A percentile compares a stretch with the other conserved stretches of the same genome.
Conservation (phyloP, 305 asterid genomes). For the Fraxinus xanthoxyloides region DNA sequence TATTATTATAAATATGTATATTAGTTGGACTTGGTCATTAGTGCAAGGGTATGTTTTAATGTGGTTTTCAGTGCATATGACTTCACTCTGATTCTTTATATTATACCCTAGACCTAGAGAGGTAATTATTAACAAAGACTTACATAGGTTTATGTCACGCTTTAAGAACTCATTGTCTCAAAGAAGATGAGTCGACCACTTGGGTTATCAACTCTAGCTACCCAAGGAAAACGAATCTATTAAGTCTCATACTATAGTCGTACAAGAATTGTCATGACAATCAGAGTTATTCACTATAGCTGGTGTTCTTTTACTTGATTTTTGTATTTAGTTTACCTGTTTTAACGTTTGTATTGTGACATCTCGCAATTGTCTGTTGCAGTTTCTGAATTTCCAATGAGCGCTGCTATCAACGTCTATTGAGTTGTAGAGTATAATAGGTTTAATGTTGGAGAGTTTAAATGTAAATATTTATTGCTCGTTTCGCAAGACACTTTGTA, state of each 20-base stretch:
- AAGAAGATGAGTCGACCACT: neutral
- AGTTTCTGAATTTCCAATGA: neutral
- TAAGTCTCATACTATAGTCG: neutral
- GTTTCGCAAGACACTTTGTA: too few relatives aligned
- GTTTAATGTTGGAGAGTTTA: too few relatives aligned
- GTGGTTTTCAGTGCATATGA: neutral
- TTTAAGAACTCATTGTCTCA: neutral
- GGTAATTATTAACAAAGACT: neutral
- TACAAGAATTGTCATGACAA: neutral
- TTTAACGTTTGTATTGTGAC: neutral
- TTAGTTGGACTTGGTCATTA: neutral
- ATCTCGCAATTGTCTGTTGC: neutral
- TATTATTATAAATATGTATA: too few relatives aligned
- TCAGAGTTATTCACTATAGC: neutral
- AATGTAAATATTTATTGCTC: too few relatives aligned
- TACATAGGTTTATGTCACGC: neutral
- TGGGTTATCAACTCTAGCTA: neutral
- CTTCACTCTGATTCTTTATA: neutral
- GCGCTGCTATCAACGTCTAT: neutral
- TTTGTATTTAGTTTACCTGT: neutral
- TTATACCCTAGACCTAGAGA: neutral
- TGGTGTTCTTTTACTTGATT: neutral
- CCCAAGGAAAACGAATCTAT: neutral
- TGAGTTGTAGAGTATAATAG: too few relatives aligned
- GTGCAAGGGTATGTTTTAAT: neutral